These are phyloP conservation scores for Backusella tuberculispora DNA, from an alignment of 192 early-diverging fungal species.

Conservation along the genomic window DNA sequence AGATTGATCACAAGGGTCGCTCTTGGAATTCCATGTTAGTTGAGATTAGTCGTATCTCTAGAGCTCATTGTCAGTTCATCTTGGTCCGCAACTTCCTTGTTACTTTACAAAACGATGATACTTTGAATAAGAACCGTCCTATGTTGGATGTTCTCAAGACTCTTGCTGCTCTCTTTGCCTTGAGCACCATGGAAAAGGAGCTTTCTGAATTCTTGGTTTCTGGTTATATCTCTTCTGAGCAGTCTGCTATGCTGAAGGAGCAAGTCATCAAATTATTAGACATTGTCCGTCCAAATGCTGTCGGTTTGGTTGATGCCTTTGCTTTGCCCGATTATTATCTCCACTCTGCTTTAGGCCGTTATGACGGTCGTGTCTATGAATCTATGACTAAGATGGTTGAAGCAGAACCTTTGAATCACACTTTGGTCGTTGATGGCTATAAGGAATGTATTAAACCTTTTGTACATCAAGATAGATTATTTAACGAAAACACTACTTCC, in stretches of 20 bases:
- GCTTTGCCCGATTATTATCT: slow-evolving; percentile 74
- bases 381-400: slow-evolving; percentile 73
- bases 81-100: slow-evolving; percentile 73
- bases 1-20: slow-evolving; percentile 62
- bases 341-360: slow-evolving; percentile 76
- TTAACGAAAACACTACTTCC: slow-evolving; percentile 17
- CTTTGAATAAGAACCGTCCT: slow-evolving; percentile 39
- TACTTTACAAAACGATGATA: slow-evolving; percentile 52
- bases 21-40: slow-evolving; percentile 82
- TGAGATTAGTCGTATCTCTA: slow-evolving; percentile 70
- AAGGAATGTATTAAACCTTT: slow-evolving; percentile 50
- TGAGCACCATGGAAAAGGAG: slow-evolving; percentile 70
- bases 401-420: slow-evolving; percentile 75
- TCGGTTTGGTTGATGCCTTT: slow-evolving; percentile 82
- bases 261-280: slow-evolving; percentile 58
- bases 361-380: slow-evolving; percentile 81
- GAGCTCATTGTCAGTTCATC: slow-evolving; percentile 79
- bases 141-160: slow-evolving; percentile 50
- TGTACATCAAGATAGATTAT: slow-evolving; percentile 26
- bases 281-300: slow-evolving; percentile 72
- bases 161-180: slow-evolving; percentile 56
- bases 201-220: slow-evolving; percentile 62
- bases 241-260: slow-evolving; percentile 54
- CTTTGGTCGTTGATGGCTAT: slow-evolving; percentile 59
- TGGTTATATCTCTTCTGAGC: slow-evolving; percentile 55